A percentile compares a stretch with the other conserved stretches of the same genome.
These are phyloP conservation scores for Nyctanthes arbortristis DNA, from an alignment of 257 asterid genomes.

Conservation along the genomic window DNA sequence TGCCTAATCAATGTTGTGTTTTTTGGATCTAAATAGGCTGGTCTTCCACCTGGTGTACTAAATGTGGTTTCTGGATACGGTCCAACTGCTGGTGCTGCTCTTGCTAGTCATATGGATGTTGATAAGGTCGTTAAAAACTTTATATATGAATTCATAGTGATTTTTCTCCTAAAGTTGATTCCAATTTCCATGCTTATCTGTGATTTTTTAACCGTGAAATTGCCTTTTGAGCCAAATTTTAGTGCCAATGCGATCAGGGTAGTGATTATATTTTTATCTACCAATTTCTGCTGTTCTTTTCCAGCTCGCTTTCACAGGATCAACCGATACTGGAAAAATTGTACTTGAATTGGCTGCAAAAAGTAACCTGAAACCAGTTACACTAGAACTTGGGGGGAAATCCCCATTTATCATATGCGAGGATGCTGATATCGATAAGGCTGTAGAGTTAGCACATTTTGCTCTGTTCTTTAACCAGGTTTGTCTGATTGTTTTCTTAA, in stretches of 20 bases:
- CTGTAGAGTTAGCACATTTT: slow-evolving; percentile 87
- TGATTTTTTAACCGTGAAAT: no score
- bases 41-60: slow-evolving; percentile 89
- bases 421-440: slow-evolving; percentile 91
- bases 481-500: no score
- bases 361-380: slow-evolving; percentile 94
- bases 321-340: slow-evolving; percentile 81
- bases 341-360: slow-evolving; percentile 70
- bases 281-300: neutral
- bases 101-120: slow-evolving; percentile 94
- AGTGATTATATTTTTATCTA: neutral
- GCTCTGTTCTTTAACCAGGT: slow-evolving; percentile 98
- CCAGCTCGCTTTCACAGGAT: slow-evolving; percentile 97
- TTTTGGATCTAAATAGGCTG: slow-evolving; percentile 64
- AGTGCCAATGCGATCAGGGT: neutral
- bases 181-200: no score
- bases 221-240: neutral
- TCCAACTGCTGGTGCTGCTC: slow-evolving; percentile 93
- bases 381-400: slow-evolving; percentile 97
- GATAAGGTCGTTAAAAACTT: slow-evolving; percentile 62
- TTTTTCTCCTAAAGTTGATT: no score
- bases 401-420: slow-evolving; percentile 95
- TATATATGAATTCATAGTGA: neutral
- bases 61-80: slow-evolving; percentile 91
- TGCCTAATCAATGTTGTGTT: neutral